Evolutionary conservation across 257 asterid genomes (phyloP).

Genomic region (Capsicum pubescens): DNA sequence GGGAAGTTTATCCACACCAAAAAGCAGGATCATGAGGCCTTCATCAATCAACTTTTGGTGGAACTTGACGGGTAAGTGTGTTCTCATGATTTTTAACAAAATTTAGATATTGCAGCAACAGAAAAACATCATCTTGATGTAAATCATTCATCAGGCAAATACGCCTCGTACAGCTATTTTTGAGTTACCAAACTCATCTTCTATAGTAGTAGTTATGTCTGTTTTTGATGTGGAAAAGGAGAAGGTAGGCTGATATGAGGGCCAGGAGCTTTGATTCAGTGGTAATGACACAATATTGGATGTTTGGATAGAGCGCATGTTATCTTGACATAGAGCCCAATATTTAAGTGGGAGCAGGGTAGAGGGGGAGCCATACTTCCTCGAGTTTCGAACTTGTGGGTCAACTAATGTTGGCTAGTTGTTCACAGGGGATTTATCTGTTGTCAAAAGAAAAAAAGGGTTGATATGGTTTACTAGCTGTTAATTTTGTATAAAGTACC

Average conservation of each 20-base stretch:
- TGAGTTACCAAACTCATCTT: constrained; percentile 21
- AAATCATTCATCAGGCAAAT: constrained; percentile 4
- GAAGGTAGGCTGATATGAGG: neutral
- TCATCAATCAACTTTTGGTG: constrained; percentile 97
- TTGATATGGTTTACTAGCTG: constrained; percentile 1
- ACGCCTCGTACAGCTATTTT: neutral
- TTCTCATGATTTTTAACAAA: constrained; percentile 23
- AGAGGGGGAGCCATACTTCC: constrained; percentile 6
- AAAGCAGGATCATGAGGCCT: constrained; percentile 96
- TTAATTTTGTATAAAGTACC: neutral
- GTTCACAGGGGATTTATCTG: neutral
- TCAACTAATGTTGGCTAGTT: constrained; percentile 5
- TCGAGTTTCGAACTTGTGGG: neutral
- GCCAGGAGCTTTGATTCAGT: neutral
- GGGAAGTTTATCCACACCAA: constrained; percentile 88
- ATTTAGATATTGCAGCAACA: constrained; percentile 20
- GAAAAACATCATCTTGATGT: neutral
- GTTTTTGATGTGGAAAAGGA: constrained; percentile 20
- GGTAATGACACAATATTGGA: neutral
- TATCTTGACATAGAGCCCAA: neutral
- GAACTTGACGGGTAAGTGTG: constrained; percentile 91
- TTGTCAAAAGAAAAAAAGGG: neutral
- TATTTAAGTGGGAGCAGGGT: neutral
- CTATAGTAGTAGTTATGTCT: constrained; percentile 2
- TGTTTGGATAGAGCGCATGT: neutral